A percentile compares a stretch with the other conserved stretches of the same genome.
Evolutionary conservation across 177 flowering plant genomes (phyloP).

Genomic region (Tripterygium wilfordii): DNA sequence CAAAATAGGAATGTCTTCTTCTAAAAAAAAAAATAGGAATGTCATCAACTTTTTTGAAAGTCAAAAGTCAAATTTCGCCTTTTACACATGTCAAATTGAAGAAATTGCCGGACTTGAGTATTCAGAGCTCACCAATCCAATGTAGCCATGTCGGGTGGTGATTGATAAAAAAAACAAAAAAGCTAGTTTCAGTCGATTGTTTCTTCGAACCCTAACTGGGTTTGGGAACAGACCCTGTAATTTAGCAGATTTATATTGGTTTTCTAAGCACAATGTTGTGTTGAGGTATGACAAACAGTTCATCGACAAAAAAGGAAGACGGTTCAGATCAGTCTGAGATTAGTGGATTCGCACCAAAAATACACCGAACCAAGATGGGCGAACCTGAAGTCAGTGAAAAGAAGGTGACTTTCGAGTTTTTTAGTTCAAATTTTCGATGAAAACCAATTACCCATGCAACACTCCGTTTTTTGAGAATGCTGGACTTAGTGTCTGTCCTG

Average conservation of each 20-base stretch:
- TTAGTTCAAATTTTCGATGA: not conserved
- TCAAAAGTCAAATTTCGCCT: no score
- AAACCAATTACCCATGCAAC: conserved; percentile 1
- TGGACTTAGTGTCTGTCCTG: no score
- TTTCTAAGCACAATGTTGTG: not conserved
- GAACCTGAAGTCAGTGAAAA: conserved; percentile 52
- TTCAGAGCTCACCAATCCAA: no score
- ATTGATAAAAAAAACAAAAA: no score
- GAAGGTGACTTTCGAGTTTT: conserved; percentile 28
- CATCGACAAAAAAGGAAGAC: conserved; percentile 29
- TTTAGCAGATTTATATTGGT: not conserved
- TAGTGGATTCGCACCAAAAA: conserved; percentile 28
- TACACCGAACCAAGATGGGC: conserved; percentile 36
- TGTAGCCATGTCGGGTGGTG: no score
- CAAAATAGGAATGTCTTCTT: no score
- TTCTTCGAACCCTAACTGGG: conserved; percentile 2
- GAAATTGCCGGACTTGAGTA: no score
- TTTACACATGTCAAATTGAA: no score
- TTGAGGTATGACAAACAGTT: conserved; percentile 27
- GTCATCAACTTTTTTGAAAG: no score
- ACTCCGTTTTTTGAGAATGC: conserved; percentile 3
- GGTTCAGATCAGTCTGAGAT: conserved; percentile 36
- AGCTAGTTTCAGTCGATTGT: not conserved
- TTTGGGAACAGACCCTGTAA: conserved; percentile 1
- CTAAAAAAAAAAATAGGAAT: no score